Conservation (phyloP, 2,329 filamentous ascomycete species). For the Verticillium albo-atrum region DNA sequence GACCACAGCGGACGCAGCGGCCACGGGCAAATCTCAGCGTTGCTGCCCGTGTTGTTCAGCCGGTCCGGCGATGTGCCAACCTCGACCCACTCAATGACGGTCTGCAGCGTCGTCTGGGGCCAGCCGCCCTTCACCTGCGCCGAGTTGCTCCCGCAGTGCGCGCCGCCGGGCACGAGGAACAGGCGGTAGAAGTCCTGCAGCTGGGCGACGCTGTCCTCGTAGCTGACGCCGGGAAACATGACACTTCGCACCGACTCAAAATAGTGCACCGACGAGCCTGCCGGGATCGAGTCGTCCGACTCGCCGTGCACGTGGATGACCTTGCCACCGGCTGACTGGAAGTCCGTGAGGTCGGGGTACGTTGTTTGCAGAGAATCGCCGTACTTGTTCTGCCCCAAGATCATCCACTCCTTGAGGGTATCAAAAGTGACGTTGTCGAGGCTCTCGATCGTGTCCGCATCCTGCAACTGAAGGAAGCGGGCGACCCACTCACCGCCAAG, state of each 20-base stretch:
- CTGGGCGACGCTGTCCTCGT: conserved; percentile 16
- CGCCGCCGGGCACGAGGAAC: conserved; percentile 41
- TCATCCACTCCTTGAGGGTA: conserved; percentile 47
- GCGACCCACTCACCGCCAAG: conserved; percentile 31
- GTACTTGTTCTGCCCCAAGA: conserved; percentile 40
- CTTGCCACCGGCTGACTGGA: conserved; percentile 47
- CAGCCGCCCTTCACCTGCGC: conserved; percentile 36
- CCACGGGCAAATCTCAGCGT: conserved; percentile 35
- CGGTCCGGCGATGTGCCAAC: conserved; percentile 36
- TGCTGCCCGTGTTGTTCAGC: conserved; percentile 34
- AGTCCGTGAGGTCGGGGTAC: conserved; percentile 45
- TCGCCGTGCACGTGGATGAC: conserved; percentile 56
- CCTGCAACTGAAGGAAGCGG: conserved; percentile 34
- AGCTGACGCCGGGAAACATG: conserved; percentile 39
- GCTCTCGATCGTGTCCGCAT: conserved; percentile 27
- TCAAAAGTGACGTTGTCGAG: conserved; percentile 46
- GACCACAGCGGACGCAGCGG: conserved; percentile 36
- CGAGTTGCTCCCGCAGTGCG: conserved; percentile 42
- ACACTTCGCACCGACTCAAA: conserved; percentile 43
- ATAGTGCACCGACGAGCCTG: conserved; percentile 51
- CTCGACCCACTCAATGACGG: conserved; percentile 49
- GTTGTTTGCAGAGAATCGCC: conserved; percentile 49
- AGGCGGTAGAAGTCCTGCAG: conserved; percentile 22
- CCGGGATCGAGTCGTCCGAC: conserved; percentile 46
- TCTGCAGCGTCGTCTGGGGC: conserved; percentile 38